Evolutionary conservation across 305 asterid species (phyloP).

Genomic region (Fraxinus dipetala): DNA sequence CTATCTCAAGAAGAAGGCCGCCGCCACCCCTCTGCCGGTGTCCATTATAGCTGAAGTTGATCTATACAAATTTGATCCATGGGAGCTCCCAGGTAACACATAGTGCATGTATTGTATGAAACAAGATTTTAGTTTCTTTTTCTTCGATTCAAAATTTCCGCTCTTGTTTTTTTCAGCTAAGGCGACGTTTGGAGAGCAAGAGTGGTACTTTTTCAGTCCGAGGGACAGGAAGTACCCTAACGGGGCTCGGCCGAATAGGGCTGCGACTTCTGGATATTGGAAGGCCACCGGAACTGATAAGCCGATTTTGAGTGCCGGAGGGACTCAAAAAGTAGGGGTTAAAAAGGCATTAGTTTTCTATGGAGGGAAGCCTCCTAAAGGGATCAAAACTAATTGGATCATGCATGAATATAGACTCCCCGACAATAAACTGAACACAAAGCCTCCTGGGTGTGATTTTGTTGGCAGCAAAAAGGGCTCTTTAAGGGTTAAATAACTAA

Average conservation of each 20-base stretch:
- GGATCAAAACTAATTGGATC: conserved; percentile 84
- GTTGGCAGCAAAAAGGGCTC: conserved; percentile 57
- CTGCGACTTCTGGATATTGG: conserved; percentile 92
- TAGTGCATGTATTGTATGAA: not conserved
- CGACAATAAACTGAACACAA: conserved; percentile 50
- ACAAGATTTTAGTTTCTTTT: not conserved
- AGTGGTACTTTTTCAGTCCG: conserved; percentile 91
- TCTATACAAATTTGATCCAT: conserved; percentile 80
- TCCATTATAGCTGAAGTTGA: conserved; percentile 79
- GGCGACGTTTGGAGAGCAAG: conserved; percentile 88
- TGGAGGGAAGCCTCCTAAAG: conserved; percentile 90
- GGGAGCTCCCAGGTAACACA: conserved; percentile 74
- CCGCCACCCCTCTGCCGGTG: conserved; percentile 65
- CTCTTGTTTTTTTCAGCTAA: conserved; percentile 41
- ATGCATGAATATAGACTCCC: conserved; percentile 84
- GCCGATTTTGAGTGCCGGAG: conserved; percentile 75
- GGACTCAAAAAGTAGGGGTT: conserved; percentile 79
- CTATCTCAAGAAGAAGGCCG: conserved; percentile 76
- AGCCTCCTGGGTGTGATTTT: conserved; percentile 61
- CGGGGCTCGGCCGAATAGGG: conserved; percentile 83
- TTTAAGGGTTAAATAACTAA: conserved; percentile 47
- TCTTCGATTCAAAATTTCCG: not conserved
- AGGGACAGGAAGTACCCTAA: conserved; percentile 86
- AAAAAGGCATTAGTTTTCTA: conserved; percentile 84
- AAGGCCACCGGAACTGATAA: conserved; percentile 93